Evolutionary conservation across 106 monocot species (phyloP).

Genomic region (Allium cepa): DNA sequence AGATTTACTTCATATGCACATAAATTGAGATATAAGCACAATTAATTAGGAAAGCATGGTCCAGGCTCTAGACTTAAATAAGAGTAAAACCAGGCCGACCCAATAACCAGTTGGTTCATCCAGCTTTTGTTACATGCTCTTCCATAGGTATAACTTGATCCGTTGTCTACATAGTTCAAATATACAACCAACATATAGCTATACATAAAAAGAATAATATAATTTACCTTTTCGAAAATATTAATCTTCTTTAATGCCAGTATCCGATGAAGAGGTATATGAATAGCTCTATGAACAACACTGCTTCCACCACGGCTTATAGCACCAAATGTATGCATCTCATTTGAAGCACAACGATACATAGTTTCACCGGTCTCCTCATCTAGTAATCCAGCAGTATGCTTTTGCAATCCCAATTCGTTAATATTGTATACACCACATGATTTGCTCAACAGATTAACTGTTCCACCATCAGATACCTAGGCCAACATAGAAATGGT

Average conservation of each 20-base stretch:
- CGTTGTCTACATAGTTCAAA: no score
- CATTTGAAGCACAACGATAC: slow-evolving; percentile 83
- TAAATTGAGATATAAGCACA: no score
- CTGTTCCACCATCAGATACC: slow-evolving; percentile 85
- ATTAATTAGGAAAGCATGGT: no score
- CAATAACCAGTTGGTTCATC: no score
- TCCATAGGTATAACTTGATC: no score
- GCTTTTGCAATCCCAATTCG: slow-evolving; percentile 85
- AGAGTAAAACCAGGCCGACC: no score
- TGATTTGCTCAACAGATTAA: slow-evolving; percentile 90
- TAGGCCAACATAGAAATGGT: slow-evolving; percentile 14
- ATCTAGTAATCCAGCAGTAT: slow-evolving; percentile 35
- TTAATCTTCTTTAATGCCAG: slow-evolving; percentile 89
- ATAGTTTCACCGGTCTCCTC: slow-evolving; percentile 61
- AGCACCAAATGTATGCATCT: slow-evolving; percentile 93
- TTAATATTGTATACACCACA: slow-evolving; percentile 86
- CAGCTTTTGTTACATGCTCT: no score
- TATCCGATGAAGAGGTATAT: slow-evolving; percentile 72
- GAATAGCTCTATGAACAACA: slow-evolving; percentile 89
- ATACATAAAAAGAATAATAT: slow-evolving; percentile 8
- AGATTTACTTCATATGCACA: no score
- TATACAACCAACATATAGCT: no score
- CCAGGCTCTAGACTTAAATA: no score
- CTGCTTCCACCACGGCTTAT: slow-evolving; percentile 95
- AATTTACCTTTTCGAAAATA: slow-evolving; percentile 82